Percentiles rank a stretch among this genome's conserved stretches.
Evolutionary conservation across 2,329 filamentous ascomycete genomes (phyloP).

Genomic region (Akanthomyces uredinophilus): DNA sequence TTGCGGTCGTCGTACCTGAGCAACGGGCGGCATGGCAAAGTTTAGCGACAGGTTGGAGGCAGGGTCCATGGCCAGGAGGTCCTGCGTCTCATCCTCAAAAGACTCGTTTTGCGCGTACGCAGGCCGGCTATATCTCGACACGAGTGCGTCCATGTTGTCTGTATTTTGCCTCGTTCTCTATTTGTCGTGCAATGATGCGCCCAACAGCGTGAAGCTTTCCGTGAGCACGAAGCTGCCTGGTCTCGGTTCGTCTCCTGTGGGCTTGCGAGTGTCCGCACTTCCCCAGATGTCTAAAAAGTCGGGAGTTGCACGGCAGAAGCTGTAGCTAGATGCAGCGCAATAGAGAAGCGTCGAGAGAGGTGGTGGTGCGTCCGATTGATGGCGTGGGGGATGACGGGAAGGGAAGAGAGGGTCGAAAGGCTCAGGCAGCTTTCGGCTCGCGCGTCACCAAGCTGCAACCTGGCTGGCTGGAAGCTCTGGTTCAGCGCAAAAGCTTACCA

Average conservation of each 20-base stretch:
- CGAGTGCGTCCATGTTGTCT: constrained; percentile 77
- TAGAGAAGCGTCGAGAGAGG: background rate
- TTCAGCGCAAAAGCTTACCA: constrained; percentile 11
- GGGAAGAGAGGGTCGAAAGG: constrained; percentile 20
- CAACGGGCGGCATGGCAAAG: constrained; percentile 90
- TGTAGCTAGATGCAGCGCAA: background rate
- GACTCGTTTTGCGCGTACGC: constrained; percentile 67
- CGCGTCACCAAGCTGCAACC: constrained; percentile 32
- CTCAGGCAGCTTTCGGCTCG: constrained; percentile 41
- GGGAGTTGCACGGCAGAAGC: background rate
- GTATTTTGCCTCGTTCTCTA: background rate
- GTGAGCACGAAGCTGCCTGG: too few species aligned
- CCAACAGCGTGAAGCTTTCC: background rate
- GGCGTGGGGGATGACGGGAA: constrained; percentile 20
- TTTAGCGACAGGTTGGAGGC: constrained; percentile 78
- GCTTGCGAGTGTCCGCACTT: background rate
- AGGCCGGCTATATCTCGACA: constrained; percentile 84
- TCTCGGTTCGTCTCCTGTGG: background rate
- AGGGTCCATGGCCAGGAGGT: constrained; percentile 66
- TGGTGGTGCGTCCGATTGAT: constrained; percentile 12
- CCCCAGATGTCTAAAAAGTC: background rate
- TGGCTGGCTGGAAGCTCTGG: constrained; percentile 11
- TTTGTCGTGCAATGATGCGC: background rate
- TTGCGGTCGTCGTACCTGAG: constrained; percentile 60
- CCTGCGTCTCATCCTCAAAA: constrained; percentile 66